Conservation (phyloP, 495 filamentous ascomycete genomes). For the Aspergillus nanangensis region DNA sequence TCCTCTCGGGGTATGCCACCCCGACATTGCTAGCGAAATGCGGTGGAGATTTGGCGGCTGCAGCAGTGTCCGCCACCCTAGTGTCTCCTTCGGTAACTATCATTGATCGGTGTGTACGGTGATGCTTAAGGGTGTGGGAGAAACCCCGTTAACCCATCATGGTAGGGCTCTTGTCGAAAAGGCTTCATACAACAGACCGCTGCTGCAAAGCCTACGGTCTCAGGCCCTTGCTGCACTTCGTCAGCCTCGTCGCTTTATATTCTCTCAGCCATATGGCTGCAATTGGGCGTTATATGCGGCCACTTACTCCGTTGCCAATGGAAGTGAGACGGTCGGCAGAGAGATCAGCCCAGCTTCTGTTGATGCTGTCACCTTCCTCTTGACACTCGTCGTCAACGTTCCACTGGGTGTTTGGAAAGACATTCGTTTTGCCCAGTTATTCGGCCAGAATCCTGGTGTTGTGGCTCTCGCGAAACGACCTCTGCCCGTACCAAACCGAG, state of each 20-base stretch:
- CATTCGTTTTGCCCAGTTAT: slow-evolving; percentile 29
- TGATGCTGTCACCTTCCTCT: slow-evolving; percentile 20
- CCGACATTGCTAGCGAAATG: no score
- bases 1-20: no score
- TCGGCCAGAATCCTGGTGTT: slow-evolving; percentile 10
- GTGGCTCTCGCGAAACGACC: slow-evolving; percentile 8
- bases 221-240: slow-evolving; percentile 19
- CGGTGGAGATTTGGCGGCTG: slow-evolving; percentile 27
- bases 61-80: slow-evolving; percentile 25
- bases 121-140: neutral
- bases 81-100: slow-evolving; percentile 28
- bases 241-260: slow-evolving; percentile 17
- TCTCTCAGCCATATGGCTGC: slow-evolving; percentile 21
- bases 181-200: slow-evolving; percentile 19
- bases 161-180: slow-evolving; percentile 28
- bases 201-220: slow-evolving; percentile 21
- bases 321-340: slow-evolving; percentile 23
- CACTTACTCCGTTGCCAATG: slow-evolving; percentile 31
- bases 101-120: slow-evolving; percentile 25
- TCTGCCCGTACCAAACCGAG: slow-evolving; percentile 8
- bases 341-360: slow-evolving; percentile 14
- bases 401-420: slow-evolving; percentile 35
- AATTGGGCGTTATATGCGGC: slow-evolving; percentile 29
- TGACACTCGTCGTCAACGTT: slow-evolving; percentile 28
- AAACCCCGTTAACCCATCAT: neutral